Base-by-base conservation (phyloP, 78 protist genomes). In the Anaeramoeba flamelloides region DNA sequence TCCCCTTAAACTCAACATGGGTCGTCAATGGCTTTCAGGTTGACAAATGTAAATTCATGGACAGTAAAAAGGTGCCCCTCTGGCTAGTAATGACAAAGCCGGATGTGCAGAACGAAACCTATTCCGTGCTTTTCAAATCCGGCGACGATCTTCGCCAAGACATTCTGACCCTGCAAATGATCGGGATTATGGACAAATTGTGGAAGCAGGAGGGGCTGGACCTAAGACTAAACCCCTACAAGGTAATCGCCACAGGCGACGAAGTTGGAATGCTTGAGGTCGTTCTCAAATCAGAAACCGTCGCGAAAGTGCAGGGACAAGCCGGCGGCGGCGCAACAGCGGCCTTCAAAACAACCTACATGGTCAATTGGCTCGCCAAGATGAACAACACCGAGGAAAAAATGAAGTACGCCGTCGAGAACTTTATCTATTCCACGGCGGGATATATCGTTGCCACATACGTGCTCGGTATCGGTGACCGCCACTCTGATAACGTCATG, bases 401-500 rank as follows among this genome's bases (percentile, higher is more conserved):
- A n/a, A 86, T 40, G 40, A 85, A 83, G 40, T 69, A 81, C 34
- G 93, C 94, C 26, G 90, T 87, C 8, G 82, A 87, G 3, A 90
- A 80, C 34, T 94, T 94, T 77, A 82, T 81, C n/a, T 80, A 80
- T 1, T 90, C 94, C 38, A 88, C 94, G 38, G 95, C 97, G 0
- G 97, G 93, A 53, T 94, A 94, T 80, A 90, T 89, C 26, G 95
- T 93, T 8, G 98, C 97, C 17, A 93, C 96, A 31, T 92, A 89
- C 78, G 97, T 94, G 0, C 78, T 94, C 17, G 96, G 96, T 32
- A 91, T 94, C 33, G 98, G 97, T 38, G 98, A 95, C 74, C 80
- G 98, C 22, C 98, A 95, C 86, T 88, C 89, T 53, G 97, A 92
- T 84, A 94, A 94, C 77, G 77, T 91, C 39, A 92, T 94, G 97